Base-by-base conservation (phyloP, 495 filamentous ascomycete genomes). In the Margaritispora aquatica region DNA sequence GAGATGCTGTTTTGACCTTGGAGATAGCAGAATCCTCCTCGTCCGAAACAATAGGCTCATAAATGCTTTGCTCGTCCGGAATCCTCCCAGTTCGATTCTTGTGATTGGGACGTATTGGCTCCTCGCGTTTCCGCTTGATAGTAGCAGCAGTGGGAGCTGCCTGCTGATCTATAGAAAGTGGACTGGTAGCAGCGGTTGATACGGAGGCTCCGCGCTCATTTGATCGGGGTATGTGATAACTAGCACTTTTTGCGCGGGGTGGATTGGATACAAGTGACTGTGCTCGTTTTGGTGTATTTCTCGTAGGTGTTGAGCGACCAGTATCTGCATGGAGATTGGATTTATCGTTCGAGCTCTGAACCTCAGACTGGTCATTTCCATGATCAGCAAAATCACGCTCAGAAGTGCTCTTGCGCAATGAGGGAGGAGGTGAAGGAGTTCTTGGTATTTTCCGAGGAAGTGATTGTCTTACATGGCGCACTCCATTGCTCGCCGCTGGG, bases 181-280 rank as follows among this genome's bases (percentile, higher is more conserved):
- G 64, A 24, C 49, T 66, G 13, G 61, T 66, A 44, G 64, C 64
- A 31, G 64, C 60, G 11, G 61, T 66, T 9, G 64, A 63, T 24
- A 66, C 61, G 19, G 64, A 66, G 0, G 26, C 52, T 17, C 64
- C 64, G 11, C 64, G 52, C n/a, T 66, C 58, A 3, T 50, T 59
- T 38, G 64, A 29, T 57, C 61, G 29, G n/a, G 51, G 17, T 38
- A 66, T 63, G 54, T 66, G 60, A 48, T 66, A 63, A 21, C 64
- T 66, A 1, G 63, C 38, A 51, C 63, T 66, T 27, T 66, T 62
- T 22, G 56, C 49, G 50, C 57, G 51, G n/a, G 47, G 17, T 21
- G 29, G 23, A 51, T 57, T 54, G 4, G 41, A 11, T 11, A 20
- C 31, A n/a, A 26, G 22, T 11, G 55, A 49, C 22, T 65, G 50